Percentiles rank a stretch among this genome's conserved stretches.
phyloP scores from a whole-genome alignment of 2,329 filamentous ascomycete genomes.

The Cadophora sp. region DNA sequence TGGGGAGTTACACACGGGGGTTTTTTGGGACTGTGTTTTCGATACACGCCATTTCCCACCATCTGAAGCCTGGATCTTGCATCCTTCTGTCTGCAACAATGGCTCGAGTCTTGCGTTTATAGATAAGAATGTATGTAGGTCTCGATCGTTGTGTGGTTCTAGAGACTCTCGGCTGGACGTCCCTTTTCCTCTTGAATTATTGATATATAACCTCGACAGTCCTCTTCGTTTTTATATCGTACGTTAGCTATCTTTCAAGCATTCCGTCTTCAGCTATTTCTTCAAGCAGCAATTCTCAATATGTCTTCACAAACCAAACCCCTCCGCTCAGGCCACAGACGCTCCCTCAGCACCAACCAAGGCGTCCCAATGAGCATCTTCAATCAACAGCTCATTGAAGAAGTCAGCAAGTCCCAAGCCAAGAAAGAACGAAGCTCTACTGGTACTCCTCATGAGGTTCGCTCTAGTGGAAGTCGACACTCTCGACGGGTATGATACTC shows the following conservation, averaged over 20 bases:
- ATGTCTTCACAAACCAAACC: slow-evolving; percentile 12
- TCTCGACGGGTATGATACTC: neutral
- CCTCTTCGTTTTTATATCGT: neutral
- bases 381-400: slow-evolving; percentile 22
- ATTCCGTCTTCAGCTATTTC: neutral
- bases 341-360: slow-evolving; percentile 11
- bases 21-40: neutral
- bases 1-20: slow-evolving; percentile 24
- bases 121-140: neutral
- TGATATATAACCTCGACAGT: slow-evolving; percentile 1
- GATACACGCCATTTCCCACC: slow-evolving; percentile 17
- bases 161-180: neutral
- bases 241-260: neutral
- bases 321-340: slow-evolving; percentile 14
- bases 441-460: neutral
- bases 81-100: slow-evolving; percentile 16
- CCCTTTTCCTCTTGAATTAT: neutral
- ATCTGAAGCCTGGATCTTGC: slow-evolving; percentile 13
- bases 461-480: slow-evolving; percentile 8
- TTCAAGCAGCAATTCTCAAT: neutral
- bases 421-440: neutral
- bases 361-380: slow-evolving; percentile 25
- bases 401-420: slow-evolving; percentile 6
- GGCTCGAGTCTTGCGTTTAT: slow-evolving; percentile 2
- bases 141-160: neutral